phyloP scores from a whole-genome alignment of 805 yeast species.

The Ogataea trehalophila region DNA sequence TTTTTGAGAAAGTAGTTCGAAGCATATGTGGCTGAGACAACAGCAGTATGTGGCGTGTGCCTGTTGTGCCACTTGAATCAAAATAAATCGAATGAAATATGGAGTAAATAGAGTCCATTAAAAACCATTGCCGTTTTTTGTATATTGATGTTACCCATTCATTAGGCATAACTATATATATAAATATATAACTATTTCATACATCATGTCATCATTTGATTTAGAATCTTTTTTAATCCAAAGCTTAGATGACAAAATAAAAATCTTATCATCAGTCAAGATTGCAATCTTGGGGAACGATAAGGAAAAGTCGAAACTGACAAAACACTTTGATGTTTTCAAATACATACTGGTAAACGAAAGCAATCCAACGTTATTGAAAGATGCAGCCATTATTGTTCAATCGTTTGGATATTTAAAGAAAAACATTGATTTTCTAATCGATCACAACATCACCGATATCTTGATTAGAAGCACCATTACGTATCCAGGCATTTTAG shows the following conservation, averaged over 20 bases:
- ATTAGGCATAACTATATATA: not conserved
- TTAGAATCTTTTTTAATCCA: conserved; percentile 4
- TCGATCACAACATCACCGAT: conserved; percentile 9
- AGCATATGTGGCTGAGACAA: too few relatives aligned
- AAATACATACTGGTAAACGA: conserved; percentile 10
- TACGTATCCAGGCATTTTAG: conserved; percentile 13
- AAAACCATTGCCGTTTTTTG: not conserved
- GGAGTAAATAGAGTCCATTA: too few relatives aligned
- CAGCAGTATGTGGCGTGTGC: too few relatives aligned
- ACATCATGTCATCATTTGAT: not conserved
- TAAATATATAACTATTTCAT: not conserved
- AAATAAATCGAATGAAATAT: too few relatives aligned
- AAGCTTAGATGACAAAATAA: conserved; percentile 7
- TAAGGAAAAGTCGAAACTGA: conserved; percentile 20
- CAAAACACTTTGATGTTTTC: conserved; percentile 10
- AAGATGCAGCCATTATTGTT: conserved; percentile 22
- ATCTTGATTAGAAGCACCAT: conserved; percentile 18
- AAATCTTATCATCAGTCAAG: conserved; percentile 13
- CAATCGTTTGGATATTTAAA: conserved; percentile 26
- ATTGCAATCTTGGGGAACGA: conserved; percentile 27
- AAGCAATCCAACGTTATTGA: conserved; percentile 12
- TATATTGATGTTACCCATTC: too few relatives aligned
- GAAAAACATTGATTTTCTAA: conserved; percentile 17
- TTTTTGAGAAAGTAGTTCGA: too few relatives aligned
- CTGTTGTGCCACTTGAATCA: too few relatives aligned